A percentile compares a stretch with the other conserved stretches of the same genome.
These are phyloP conservation scores for Omphalotus guepiniiformis DNA, from an alignment of 768 basidiomycete species.

Conservation along the genomic window DNA sequence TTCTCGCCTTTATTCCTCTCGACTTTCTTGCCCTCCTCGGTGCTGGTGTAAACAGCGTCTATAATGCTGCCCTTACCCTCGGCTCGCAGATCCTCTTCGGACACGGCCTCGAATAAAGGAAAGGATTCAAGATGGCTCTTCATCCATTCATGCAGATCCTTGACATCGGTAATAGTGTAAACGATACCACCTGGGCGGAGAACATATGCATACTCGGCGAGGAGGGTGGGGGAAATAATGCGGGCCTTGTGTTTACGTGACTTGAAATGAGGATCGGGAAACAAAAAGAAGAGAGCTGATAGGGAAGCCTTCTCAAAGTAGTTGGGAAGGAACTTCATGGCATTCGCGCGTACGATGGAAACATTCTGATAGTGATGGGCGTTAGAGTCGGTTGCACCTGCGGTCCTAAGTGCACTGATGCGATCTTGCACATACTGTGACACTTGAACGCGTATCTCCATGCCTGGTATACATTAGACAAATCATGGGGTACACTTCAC, in stretches of 20 bases:
- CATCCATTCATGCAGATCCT: slow-evolving; percentile 96
- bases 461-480: slow-evolving; percentile 47
- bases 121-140: slow-evolving; percentile 80
- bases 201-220: slow-evolving; percentile 96
- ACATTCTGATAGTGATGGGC: slow-evolving; percentile 73
- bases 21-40: slow-evolving; percentile 97
- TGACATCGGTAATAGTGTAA: slow-evolving; percentile 97
- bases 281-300: slow-evolving; percentile 93
- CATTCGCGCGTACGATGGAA: slow-evolving; percentile 91
- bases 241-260: slow-evolving; percentile 97
- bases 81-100: slow-evolving; percentile 68
- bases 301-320: slow-evolving; percentile 91
- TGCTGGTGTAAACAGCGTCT: slow-evolving; percentile 79
- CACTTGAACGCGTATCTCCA: slow-evolving; percentile 97
- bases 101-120: slow-evolving; percentile 80
- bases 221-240: slow-evolving; percentile 95
- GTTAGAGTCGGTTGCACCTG: slow-evolving; percentile 18
- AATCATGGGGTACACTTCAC: slow-evolving; percentile 17
- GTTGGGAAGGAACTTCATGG: slow-evolving; percentile 98
- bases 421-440: slow-evolving; percentile 95
- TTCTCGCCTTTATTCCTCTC: slow-evolving; percentile 88
- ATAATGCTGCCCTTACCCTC: slow-evolving; percentile 74
- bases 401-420: slow-evolving; percentile 79
- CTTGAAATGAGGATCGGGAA: slow-evolving; percentile 99
- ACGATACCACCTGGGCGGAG: slow-evolving; percentile 91